A percentile compares a stretch with the other conserved stretches of the same genome.
These are phyloP conservation scores for Stellera chamaejasme DNA, from an alignment of 345 rosid species.

Conservation along the genomic window DNA sequence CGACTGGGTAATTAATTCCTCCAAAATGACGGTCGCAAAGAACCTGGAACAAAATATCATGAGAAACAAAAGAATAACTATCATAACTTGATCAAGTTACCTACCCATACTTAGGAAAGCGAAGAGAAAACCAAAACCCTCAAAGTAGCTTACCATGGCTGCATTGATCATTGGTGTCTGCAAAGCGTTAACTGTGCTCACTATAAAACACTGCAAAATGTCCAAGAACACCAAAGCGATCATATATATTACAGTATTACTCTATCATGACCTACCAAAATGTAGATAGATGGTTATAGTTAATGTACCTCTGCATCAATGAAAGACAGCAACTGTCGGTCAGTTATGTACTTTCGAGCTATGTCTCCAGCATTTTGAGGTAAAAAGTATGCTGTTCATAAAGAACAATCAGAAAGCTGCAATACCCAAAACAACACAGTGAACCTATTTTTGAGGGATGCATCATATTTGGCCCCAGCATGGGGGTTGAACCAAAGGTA, in stretches of 20 bases:
- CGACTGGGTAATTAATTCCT: constrained; percentile 90
- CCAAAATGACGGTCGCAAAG: constrained; percentile 97
- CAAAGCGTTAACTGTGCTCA: constrained; percentile 80
- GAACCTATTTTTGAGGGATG: too few relatives aligned
- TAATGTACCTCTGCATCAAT: constrained; percentile 83
- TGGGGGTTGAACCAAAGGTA: not conserved
- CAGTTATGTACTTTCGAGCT: constrained; percentile 83
- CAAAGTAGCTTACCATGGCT: constrained; percentile 54
- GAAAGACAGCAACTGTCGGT: constrained; percentile 76
- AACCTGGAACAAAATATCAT: constrained; percentile 42
- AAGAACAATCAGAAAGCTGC: not conserved
- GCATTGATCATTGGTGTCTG: constrained; percentile 98
- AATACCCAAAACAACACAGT: not conserved
- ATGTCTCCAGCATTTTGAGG: constrained; percentile 92
- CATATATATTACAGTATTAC: not conserved
- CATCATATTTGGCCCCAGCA: not conserved
- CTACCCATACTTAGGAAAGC: not conserved
- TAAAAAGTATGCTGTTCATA: constrained; percentile 63
- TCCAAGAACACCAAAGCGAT: constrained; percentile 3
- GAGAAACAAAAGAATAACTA: constrained; percentile 7
- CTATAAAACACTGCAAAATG: constrained; percentile 85
- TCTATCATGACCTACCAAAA: not conserved
- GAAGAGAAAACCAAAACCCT: constrained; percentile 4
- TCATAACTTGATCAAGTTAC: too few relatives aligned
- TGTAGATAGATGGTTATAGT: constrained; percentile 4